These are phyloP conservation scores for Schwanniomyces polymorphus DNA, from an alignment of 805 yeast genomes.

Conservation along the genomic window DNA sequence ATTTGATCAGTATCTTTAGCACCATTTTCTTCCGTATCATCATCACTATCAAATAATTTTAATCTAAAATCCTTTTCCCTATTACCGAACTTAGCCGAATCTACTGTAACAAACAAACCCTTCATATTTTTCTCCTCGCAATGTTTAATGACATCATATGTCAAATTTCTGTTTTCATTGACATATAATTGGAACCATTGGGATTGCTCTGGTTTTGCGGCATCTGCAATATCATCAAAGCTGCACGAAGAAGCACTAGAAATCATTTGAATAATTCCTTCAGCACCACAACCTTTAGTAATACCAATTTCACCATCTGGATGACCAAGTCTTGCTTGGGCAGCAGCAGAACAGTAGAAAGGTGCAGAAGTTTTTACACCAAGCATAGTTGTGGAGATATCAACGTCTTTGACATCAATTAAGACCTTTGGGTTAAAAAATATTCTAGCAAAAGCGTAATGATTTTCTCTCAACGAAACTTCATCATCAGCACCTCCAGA, in stretches of 20 bases:
- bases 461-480: constrained; percentile 44
- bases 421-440: constrained; percentile 48
- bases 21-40: constrained; percentile 20
- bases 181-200: constrained; percentile 55
- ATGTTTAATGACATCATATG: constrained; percentile 30
- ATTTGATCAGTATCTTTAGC: constrained; percentile 12
- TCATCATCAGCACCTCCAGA: constrained; percentile 54
- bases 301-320: constrained; percentile 44
- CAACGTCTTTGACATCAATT: constrained; percentile 29
- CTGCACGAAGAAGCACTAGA: constrained; percentile 42
- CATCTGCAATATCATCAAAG: constrained; percentile 42
- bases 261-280: constrained; percentile 49
- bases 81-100: constrained; percentile 54
- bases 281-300: constrained; percentile 38
- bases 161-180: constrained; percentile 32
- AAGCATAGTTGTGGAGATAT: constrained; percentile 26
- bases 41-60: constrained; percentile 29
- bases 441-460: constrained; percentile 38
- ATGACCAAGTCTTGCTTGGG: constrained; percentile 44
- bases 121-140: constrained; percentile 42
- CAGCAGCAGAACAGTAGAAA: constrained; percentile 50
- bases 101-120: constrained; percentile 55
- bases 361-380: constrained; percentile 40
- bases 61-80: constrained; percentile 50
- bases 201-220: constrained; percentile 23